Evolutionary conservation across 1,139 yeast genomes (phyloP), one percentile per base, ranked within the genome.

Genomic region (Suhomyces maxii): DNA sequence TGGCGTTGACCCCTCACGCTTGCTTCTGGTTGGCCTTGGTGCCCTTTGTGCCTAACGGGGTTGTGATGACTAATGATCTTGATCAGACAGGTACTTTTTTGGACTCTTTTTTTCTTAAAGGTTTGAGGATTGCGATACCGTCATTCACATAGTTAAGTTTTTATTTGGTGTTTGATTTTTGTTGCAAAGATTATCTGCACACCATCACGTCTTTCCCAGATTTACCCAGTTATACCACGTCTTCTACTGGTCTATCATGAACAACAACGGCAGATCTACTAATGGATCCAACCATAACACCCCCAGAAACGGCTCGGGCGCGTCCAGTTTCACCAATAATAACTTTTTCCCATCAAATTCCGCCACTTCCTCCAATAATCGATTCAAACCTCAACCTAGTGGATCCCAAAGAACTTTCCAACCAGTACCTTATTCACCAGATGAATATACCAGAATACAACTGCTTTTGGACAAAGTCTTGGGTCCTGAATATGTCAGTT

Each of bases 401-500:
- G 47, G 46, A n/a, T 46, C 43, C 30, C 44, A 55, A 12, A 45
- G 58, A 37, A 51, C 52, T 32, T 61, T 64, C 50, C 53, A 57
- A 34, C 64, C 71, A 4, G 56, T 59, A 2, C 65, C 71, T n/a
- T 76, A 74, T 53, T 58, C 69, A 0, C 56, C 54, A 41, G 76
- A 71, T 38, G 84, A 80, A 48, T 59, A 65, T 12, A 55, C 56
- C 7, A 56, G 69, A 4, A 76, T 80, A 40, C 76, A 71, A 52
- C 54, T 54, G 25, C 69, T 73, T 14, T 66, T 86, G 36, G 82
- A 82, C 52, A 81, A 79, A 55, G 82, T 83, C 28, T 71, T 90
- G 32, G 99, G 99, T 0, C 97, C 98, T 0, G 98, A 91, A 64
- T 91, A 82, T 59, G 84, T 93, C 31, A 83, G 96, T 36, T 80